Base-by-base conservation (phyloP, 1,284 basidiomycete species). In the Cryptococcus sp. region DNA sequence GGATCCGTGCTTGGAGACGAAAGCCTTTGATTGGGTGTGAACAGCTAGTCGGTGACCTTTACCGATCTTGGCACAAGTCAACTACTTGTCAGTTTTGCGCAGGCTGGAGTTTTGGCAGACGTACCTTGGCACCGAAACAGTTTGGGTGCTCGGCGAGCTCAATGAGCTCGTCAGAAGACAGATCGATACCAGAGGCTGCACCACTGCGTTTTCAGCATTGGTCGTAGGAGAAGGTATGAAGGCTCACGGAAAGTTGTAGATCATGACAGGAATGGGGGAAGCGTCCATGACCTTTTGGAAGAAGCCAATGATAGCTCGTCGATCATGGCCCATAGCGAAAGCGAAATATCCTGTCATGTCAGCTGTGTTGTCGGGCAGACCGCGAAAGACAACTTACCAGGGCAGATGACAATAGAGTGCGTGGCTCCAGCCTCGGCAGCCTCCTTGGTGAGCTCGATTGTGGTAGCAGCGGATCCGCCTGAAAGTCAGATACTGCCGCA, bases 211-310 rank as follows among this genome's bases (percentile, higher is more conserved):
- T 28, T 42, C 22, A 49, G 22, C 9, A n/a, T 49, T 10, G 32
- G 4, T 14, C 36, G 4, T 7, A 14, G n/a, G n/a, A 18, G 21
- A 34, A 13, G 10, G 14, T 10, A 39, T 23, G 23, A 13, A 76
- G 74, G 70, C 75, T 63, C 63, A 78, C 43, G 91, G 88, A 77
- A 91, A 93, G 76, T 93, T 93, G 80, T 94, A 94, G 47, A 93
- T 80, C 85, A 94, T 85, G 41, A 86, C 83, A 0, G 90, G 91
- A 45, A 94, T 80, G 0, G 88, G 87, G 1, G 85, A 88, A 2
- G 79, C 81, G 64, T 88, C 86, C 23, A 90, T 87, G 14, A 92
- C 87, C 81, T 88, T 65, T 18, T 53, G 57, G 57, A 75, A 77
- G 64, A 73, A 77, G 50, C 64, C 66, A 53, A 76, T 67, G 60